phyloP scores from a whole-genome alignment of 1,284 basidiomycete species.

The Papiliotrema fonsecae region DNA sequence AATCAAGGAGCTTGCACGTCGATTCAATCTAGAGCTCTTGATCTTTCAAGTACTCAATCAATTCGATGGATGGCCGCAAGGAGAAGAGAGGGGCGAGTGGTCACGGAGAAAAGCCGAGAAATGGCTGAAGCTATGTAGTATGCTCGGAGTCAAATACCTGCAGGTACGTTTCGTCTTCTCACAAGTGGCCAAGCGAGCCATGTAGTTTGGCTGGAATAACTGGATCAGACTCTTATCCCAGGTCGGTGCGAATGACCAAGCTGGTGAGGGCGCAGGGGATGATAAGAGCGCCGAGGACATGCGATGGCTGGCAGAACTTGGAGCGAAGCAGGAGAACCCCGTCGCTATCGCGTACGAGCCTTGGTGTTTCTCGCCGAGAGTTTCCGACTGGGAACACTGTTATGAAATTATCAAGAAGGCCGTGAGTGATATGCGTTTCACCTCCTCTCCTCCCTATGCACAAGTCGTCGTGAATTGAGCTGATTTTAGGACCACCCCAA shows the following conservation, averaged over 20 bases:
- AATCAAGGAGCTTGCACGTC: constrained; percentile 6
- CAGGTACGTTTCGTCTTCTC: constrained; percentile 8
- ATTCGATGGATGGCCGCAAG: constrained; percentile 5
- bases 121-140: constrained; percentile 12
- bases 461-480: background rate
- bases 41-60: constrained; percentile 8
- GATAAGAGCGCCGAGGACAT: constrained; percentile 8
- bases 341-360: constrained; percentile 11
- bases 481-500: constrained; percentile 11
- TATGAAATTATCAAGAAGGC: constrained; percentile 9
- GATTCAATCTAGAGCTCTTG: constrained; percentile 7
- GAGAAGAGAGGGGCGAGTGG: constrained; percentile 6
- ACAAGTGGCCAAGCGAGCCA: background rate
- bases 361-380: constrained; percentile 6
- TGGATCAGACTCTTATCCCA: too few relatives aligned
- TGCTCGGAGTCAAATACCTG: constrained; percentile 7
- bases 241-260: constrained; percentile 11
- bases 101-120: constrained; percentile 9
- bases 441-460: background rate
- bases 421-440: constrained; percentile 3
- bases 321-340: background rate
- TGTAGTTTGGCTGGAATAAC: too few relatives aligned
- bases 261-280: background rate
- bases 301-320: constrained; percentile 7
- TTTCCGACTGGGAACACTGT: constrained; percentile 5